Evolutionary conservation across 176 grass and related monocot genomes (phyloP).

Genomic region (Triticum monococcum): DNA sequence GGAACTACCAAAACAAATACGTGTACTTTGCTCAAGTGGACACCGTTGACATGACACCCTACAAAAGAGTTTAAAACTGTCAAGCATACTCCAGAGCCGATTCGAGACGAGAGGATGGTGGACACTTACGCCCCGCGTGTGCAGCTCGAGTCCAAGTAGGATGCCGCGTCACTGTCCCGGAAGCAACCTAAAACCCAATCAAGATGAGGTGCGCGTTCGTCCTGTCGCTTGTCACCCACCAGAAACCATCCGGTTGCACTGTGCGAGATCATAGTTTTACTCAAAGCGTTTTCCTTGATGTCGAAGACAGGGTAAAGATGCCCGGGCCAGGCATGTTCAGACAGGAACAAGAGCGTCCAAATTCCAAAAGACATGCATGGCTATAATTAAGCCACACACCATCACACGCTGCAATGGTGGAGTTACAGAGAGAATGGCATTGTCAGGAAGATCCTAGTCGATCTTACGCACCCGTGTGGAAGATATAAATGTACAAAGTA

Average conservation of each 20-base stretch:
- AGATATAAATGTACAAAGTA: background rate
- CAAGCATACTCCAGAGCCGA: background rate
- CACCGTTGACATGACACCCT: no score
- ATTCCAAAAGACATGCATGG: background rate
- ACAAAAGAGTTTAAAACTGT: background rate
- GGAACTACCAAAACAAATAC: no score
- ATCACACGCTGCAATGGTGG: slow-evolving; percentile 5
- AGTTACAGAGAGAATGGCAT: slow-evolving; percentile 1
- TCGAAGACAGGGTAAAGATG: slow-evolving; percentile 37
- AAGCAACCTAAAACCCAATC: slow-evolving; percentile 31
- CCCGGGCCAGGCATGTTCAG: background rate
- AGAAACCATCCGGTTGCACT: slow-evolving; percentile 28
- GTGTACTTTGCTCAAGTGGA: no score
- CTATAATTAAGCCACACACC: background rate
- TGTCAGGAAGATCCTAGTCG: background rate
- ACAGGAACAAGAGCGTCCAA: slow-evolving; percentile 23
- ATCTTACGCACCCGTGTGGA: background rate
- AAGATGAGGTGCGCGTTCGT: slow-evolving; percentile 26
- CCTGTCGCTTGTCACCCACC: slow-evolving; percentile 41
- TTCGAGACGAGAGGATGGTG: background rate
- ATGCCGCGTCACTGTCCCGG: slow-evolving; percentile 40
- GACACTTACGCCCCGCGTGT: background rate
- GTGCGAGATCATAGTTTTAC: slow-evolving; percentile 31
- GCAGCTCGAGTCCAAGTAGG: slow-evolving; percentile 23
- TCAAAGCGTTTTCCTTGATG: slow-evolving; percentile 51